Evolutionary conservation across 441 rosid genomes (phyloP).

Genomic region (Syzygium syzygioides): DNA sequence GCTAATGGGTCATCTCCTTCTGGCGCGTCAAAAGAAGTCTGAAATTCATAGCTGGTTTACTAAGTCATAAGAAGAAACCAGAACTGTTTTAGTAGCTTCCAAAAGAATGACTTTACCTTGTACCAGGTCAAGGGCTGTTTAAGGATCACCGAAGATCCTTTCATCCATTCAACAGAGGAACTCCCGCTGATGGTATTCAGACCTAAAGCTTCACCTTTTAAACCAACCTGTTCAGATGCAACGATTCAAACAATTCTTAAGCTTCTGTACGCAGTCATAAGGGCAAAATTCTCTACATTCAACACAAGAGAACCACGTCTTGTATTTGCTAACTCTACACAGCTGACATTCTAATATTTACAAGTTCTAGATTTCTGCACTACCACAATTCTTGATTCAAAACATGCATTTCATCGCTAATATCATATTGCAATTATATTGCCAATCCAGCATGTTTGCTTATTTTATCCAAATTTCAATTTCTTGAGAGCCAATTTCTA

Average conservation of each 20-base stretch:
- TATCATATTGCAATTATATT: background rate
- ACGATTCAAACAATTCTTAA: background rate
- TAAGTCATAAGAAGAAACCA: background rate
- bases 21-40: slow-evolving; percentile 47
- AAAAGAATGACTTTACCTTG: background rate
- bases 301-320: background rate
- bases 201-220: background rate
- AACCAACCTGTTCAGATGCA: background rate
- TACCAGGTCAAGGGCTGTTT: slow-evolving; percentile 3
- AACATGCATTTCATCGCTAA: background rate
- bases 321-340: background rate
- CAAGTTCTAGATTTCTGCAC: background rate
- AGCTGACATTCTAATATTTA: background rate
- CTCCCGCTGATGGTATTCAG: background rate
- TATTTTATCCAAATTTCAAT: background rate
- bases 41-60: background rate
- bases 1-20: slow-evolving; percentile 53
- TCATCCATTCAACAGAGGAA: slow-evolving; percentile 1
- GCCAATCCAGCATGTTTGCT: background rate
- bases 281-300: background rate
- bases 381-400: background rate
- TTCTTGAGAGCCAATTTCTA: background rate
- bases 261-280: background rate
- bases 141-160: background rate
- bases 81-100: background rate